Conservation (phyloP, 2,329 filamentous ascomycete species). For the Pseudocercospora cruenta region DNA sequence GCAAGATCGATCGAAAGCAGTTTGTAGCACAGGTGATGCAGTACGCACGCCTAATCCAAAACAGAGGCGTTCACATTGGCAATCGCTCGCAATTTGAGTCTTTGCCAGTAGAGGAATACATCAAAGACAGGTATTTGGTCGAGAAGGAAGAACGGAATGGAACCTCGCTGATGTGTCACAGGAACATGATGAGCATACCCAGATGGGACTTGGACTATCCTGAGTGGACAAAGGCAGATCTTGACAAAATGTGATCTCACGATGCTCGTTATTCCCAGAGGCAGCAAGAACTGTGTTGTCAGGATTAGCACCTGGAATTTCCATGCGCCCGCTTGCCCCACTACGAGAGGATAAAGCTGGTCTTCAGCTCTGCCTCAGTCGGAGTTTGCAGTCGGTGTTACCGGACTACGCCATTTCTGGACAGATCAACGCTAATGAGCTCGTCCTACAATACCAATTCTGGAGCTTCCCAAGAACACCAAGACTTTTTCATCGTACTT, state of each 20-base stretch:
- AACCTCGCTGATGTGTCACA: background rate
- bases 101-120: conserved; percentile 44
- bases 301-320: too few species aligned
- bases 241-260: conserved; percentile 17
- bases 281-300: too few species aligned
- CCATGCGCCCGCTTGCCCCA: too few species aligned
- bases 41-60: conserved; percentile 45
- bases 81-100: conserved; percentile 45
- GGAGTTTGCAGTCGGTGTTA: too few species aligned
- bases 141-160: too few species aligned
- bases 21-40: conserved; percentile 46
- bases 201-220: conserved; percentile 24
- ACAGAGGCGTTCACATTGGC: conserved; percentile 45
- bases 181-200: conserved; percentile 27
- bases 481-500: too few species aligned
- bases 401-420: too few species aligned
- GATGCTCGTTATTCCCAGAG: background rate
- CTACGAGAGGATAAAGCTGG: too few species aligned
- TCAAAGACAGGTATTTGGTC: conserved; percentile 33
- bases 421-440: too few species aligned
- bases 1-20: conserved; percentile 40
- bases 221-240: conserved; percentile 26
- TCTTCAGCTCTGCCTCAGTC: too few species aligned
- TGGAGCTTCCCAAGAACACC: too few species aligned
- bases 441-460: too few species aligned